Conservation (phyloP, 2,329 filamentous ascomycete genomes). For the Apiospora arundinis region DNA sequence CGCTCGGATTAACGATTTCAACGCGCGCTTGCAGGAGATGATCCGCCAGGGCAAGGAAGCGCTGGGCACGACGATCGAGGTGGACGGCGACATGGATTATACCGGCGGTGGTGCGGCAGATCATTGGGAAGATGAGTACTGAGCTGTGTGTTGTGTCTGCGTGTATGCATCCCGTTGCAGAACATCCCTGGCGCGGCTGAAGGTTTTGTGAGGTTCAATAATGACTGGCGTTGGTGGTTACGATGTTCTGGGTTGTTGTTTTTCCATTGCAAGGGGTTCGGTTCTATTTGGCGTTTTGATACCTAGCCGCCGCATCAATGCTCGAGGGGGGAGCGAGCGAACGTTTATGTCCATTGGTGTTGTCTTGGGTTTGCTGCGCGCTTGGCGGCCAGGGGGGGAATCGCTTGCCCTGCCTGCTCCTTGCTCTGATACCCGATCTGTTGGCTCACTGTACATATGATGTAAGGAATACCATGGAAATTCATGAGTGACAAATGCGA, state of each 20-base stretch:
- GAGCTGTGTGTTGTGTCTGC: not conserved
- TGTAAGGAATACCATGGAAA: not conserved
- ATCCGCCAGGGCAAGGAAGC: slow-evolving; percentile 89
- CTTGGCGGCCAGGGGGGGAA: not conserved
- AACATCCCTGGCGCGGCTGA: not conserved
- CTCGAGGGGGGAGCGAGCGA: not conserved
- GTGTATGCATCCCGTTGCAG: not conserved
- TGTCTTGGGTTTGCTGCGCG: not conserved
- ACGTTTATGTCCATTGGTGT: not conserved
- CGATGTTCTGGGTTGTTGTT: not conserved
- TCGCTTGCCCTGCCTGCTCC: not conserved
- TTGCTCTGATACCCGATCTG: slow-evolving; percentile 1
- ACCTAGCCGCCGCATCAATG: not conserved
- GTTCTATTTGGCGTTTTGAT: slow-evolving; percentile 13
- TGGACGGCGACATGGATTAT: slow-evolving; percentile 51
- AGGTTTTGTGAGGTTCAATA: too few species aligned
- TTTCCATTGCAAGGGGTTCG: slow-evolving; percentile 1
- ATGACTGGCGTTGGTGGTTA: not conserved
- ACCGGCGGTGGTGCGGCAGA: slow-evolving; percentile 30
- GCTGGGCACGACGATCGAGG: slow-evolving; percentile 74
- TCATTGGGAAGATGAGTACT: slow-evolving; percentile 49
- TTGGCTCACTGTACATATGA: slow-evolving; percentile 1
- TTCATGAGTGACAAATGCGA: not conserved
- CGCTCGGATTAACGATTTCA: slow-evolving; percentile 79
- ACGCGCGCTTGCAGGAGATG: slow-evolving; percentile 81